phyloP scores from a whole-genome alignment of 768 basidiomycete species.

The Lactarius evosmus region DNA sequence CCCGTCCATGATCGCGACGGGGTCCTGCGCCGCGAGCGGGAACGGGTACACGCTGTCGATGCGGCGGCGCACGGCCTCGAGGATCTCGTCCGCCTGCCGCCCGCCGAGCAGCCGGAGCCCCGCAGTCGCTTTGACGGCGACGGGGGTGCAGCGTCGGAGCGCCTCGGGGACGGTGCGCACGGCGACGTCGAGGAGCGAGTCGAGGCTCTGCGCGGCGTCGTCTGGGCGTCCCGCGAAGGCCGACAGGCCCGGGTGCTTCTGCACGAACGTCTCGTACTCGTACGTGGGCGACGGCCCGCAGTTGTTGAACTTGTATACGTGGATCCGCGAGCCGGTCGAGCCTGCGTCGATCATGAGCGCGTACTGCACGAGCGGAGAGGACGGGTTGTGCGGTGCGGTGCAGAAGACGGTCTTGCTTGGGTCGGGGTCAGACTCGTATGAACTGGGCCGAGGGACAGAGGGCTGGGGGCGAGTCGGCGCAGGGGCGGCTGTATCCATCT shows the following conservation, averaged over 20 bases:
- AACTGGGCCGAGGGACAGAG: constrained; percentile 40
- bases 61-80: constrained; percentile 65
- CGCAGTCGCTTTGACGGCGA: constrained; percentile 92
- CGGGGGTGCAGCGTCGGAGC: constrained; percentile 70
- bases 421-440: constrained; percentile 73
- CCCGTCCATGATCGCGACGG: constrained; percentile 91
- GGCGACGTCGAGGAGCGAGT: constrained; percentile 78
- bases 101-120: constrained; percentile 73
- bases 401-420: constrained; percentile 72
- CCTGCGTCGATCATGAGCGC: constrained; percentile 98
- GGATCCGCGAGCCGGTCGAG: constrained; percentile 94
- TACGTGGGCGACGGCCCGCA: constrained; percentile 70
- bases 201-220: constrained; percentile 75
- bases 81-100: constrained; percentile 61
- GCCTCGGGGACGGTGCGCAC: constrained; percentile 66
- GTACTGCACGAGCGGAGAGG: constrained; percentile 73
- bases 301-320: constrained; percentile 98
- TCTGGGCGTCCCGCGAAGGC: constrained; percentile 53
- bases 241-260: constrained; percentile 78
- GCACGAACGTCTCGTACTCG: constrained; percentile 92
- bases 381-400: constrained; percentile 47
- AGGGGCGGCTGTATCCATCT: neutral
- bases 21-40: constrained; percentile 52
- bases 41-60: constrained; percentile 67
- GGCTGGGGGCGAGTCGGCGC: neutral